Conservation (phyloP, 331 rosid species). For the Malus hybrid region DNA sequence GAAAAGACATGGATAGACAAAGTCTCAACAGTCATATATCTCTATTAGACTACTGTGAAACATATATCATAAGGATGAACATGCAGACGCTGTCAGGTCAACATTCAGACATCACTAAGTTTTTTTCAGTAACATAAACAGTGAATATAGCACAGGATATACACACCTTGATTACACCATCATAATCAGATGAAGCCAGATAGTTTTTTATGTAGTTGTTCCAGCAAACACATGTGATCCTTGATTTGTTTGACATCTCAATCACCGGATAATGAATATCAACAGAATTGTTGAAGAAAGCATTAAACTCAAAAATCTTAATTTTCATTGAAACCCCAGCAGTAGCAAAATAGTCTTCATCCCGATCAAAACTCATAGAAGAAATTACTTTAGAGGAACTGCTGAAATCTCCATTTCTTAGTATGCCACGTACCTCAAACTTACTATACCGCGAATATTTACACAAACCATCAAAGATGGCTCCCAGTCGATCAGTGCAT, state of each 20-base stretch:
- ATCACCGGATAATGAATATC: conserved; percentile 79
- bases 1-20: not conserved
- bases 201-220: conserved; percentile 78
- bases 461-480: conserved; percentile 80
- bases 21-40: not conserved
- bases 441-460: conserved; percentile 72
- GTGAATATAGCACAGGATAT: not conserved
- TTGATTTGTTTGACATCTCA: conserved; percentile 74
- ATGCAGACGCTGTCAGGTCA: not conserved
- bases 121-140: not conserved
- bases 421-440: conserved; percentile 71
- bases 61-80: conserved; percentile 2
- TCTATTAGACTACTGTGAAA: not conserved
- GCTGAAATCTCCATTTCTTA: conserved; percentile 69
- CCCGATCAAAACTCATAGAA: conserved; percentile 85
- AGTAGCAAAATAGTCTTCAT: conserved; percentile 79
- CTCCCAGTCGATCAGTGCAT: conserved; percentile 46
- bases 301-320: conserved; percentile 61
- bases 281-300: conserved; percentile 54
- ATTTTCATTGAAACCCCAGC: conserved; percentile 89
- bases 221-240: conserved; percentile 87
- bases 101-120: not conserved
- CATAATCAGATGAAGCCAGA: conserved; percentile 83
- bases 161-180: conserved; percentile 73
- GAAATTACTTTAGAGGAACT: conserved; percentile 63